Conservation (phyloP, 2,329 filamentous ascomycete genomes). For the Trichoderma harzianum region DNA sequence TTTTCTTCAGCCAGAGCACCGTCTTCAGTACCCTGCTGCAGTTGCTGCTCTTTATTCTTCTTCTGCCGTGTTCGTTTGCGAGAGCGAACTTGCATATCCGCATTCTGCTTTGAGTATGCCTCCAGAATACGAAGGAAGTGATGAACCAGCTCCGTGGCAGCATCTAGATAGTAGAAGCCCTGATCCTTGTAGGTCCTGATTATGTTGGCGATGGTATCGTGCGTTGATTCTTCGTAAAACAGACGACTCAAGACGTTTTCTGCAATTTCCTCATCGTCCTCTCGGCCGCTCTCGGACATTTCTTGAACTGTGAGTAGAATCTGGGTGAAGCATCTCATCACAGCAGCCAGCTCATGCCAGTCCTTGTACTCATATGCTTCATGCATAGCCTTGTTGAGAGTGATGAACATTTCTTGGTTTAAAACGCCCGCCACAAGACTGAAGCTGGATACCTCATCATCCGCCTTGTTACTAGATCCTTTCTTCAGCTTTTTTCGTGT, state of each 20-base stretch:
- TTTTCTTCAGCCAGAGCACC: constrained; percentile 56
- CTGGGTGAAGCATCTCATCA: constrained; percentile 93
- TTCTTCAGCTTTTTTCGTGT: constrained; percentile 62
- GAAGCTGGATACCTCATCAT: constrained; percentile 68
- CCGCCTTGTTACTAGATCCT: constrained; percentile 42
- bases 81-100: constrained; percentile 88
- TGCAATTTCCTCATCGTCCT: constrained; percentile 96
- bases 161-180: constrained; percentile 88
- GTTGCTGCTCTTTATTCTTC: constrained; percentile 64
- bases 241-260: constrained; percentile 95
- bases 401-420: constrained; percentile 92
- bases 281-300: constrained; percentile 77
- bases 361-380: constrained; percentile 75
- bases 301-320: constrained; percentile 89
- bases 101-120: constrained; percentile 89
- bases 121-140: constrained; percentile 91
- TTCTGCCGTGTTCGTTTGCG: constrained; percentile 70
- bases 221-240: constrained; percentile 96
- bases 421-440: constrained; percentile 84
- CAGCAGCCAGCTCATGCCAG: constrained; percentile 81
- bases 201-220: constrained; percentile 80
- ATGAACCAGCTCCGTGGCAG: constrained; percentile 84
- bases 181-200: constrained; percentile 88
- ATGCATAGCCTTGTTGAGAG: constrained; percentile 79
- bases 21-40: constrained; percentile 36